Percentiles rank a stretch among this genome's conserved stretches.
These are phyloP conservation scores for Acer negundo DNA, from an alignment of 345 rosid species.

Conservation along the genomic window DNA sequence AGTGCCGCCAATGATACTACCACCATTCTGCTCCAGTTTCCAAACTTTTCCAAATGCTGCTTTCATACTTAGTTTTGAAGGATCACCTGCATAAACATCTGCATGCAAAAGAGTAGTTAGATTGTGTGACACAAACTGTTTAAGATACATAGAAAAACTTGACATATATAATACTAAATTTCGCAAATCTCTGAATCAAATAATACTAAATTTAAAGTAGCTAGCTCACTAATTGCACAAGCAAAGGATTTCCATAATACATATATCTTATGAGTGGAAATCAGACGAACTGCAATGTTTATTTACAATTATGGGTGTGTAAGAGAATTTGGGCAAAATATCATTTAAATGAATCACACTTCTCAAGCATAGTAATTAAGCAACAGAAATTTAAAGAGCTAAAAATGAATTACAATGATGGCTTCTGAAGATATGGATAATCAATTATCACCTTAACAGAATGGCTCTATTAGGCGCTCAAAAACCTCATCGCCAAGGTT, in stretches of 20 bases:
- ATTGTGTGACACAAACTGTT: neutral
- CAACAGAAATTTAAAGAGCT: neutral
- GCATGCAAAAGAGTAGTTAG: slow-evolving; percentile 17
- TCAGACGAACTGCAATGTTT: neutral
- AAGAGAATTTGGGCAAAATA: neutral
- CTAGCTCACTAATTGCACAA: neutral
- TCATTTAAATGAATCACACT: neutral
- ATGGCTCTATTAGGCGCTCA: slow-evolving; percentile 94
- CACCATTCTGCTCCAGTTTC: slow-evolving; percentile 89
- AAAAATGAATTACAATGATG: neutral
- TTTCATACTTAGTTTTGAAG: slow-evolving; percentile 88
- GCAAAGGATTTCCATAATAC: neutral
- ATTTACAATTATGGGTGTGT: neutral
- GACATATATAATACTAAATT: neutral
- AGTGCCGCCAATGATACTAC: slow-evolving; percentile 85
- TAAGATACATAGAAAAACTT: neutral
- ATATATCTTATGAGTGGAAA: neutral
- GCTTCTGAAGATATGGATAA: neutral
- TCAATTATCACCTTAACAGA: slow-evolving; percentile 73
- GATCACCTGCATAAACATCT: slow-evolving; percentile 98
- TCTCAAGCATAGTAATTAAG: neutral
- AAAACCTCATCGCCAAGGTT: slow-evolving; percentile 93
- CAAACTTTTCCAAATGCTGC: slow-evolving; percentile 98
- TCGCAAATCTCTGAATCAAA: neutral
- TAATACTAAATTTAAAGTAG: neutral